Percentiles rank a stretch among this genome's conserved stretches.
Evolutionary conservation across 129 eudicot species (phyloP).

Genomic region (Helianthus tuberosus): DNA sequence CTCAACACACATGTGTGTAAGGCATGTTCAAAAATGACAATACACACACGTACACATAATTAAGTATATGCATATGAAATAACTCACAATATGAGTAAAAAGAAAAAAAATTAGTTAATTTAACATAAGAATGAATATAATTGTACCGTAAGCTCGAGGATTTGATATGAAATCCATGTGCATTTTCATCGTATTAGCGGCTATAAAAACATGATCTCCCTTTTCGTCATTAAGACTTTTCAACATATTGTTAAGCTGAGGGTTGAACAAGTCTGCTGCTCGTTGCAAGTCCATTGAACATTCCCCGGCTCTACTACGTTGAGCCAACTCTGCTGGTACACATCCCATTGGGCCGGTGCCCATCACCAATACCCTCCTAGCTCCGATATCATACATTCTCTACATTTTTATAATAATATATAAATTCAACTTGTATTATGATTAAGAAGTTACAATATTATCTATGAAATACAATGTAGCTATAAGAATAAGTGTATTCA

Average conservation of each 20-base stretch:
- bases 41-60: too few relatives aligned
- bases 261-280: conserved; percentile 62
- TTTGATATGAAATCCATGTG: conserved; percentile 63
- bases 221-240: conserved; percentile 45
- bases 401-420: conserved; percentile 21
- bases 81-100: too few relatives aligned
- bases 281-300: conserved; percentile 57
- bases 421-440: too few relatives aligned
- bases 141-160: conserved; percentile 61
- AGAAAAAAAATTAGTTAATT: too few relatives aligned
- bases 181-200: conserved; percentile 61
- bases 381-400: conserved; percentile 58
- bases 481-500: too few relatives aligned
- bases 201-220: conserved; percentile 50
- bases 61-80: too few relatives aligned
- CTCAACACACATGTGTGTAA: too few relatives aligned
- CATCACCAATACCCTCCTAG: conserved; percentile 69
- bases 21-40: too few relatives aligned
- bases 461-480: too few relatives aligned
- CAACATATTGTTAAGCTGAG: conserved; percentile 49
- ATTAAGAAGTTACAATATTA: too few relatives aligned
- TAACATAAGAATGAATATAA: background rate
- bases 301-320: conserved; percentile 53
- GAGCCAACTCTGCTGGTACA: conserved; percentile 82
- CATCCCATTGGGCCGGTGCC: conserved; percentile 86